Evolutionary conservation across 208 protist genomes (phyloP).

Genomic region (Leishmania tarentolae): DNA sequence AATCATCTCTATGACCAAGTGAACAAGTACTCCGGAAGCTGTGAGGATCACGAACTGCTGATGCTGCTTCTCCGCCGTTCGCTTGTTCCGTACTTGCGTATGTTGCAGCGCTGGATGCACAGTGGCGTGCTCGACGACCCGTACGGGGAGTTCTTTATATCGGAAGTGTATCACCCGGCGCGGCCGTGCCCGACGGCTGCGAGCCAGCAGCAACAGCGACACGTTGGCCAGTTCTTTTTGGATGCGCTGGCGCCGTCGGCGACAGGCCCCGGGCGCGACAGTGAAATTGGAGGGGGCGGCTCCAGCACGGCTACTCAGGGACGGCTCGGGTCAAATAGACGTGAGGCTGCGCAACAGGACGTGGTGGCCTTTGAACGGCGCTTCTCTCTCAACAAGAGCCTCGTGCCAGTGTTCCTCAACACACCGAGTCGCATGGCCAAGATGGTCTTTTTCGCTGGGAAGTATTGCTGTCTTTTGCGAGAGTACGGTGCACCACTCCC

Average conservation of each 20-base stretch:
- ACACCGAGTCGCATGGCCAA: constrained; percentile 65
- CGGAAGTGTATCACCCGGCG: constrained; percentile 36
- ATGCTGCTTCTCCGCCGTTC: constrained; percentile 71
- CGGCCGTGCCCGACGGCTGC: constrained; percentile 18
- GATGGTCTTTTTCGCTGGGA: constrained; percentile 85
- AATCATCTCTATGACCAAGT: constrained; percentile 79
- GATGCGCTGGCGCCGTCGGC: constrained; percentile 19
- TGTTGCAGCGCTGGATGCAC: constrained; percentile 86
- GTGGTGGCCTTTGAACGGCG: constrained; percentile 70
- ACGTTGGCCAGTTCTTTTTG: constrained; percentile 32
- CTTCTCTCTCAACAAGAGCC: constrained; percentile 84
- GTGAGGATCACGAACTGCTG: constrained; percentile 78
- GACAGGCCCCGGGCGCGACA: background rate
- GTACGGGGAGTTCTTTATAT: constrained; percentile 88
- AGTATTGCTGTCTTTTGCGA: constrained; percentile 89
- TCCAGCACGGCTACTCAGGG: constrained; percentile 3
- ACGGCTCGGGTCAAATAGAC: constrained; percentile 18
- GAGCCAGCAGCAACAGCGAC: constrained; percentile 27
- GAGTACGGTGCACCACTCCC: constrained; percentile 67
- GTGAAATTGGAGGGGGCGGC: constrained; percentile 2
- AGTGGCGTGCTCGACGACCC: constrained; percentile 82
- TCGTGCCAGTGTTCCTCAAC: constrained; percentile 77
- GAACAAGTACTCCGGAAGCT: constrained; percentile 61
- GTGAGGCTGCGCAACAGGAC: constrained; percentile 28
- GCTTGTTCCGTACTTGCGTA: constrained; percentile 77